Conservation (phyloP, 306 rosid species). For the Medicago lupulina region DNA sequence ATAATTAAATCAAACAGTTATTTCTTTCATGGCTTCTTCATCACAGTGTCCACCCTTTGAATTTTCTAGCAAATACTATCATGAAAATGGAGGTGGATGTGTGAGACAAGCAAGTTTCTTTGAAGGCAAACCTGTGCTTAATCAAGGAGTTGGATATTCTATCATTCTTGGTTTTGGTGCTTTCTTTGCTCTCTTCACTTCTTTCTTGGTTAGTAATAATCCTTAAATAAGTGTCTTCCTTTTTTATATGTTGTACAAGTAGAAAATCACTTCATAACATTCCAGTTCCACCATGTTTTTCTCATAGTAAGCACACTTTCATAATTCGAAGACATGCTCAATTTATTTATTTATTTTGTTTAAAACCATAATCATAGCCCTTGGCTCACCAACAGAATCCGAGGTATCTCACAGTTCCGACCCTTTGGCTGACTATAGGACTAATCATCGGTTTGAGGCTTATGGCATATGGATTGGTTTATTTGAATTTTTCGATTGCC, state of each 20-base stretch:
- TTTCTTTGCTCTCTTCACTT: conserved; percentile 89
- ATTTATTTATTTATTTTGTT: conserved; percentile 2
- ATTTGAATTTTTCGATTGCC: background rate
- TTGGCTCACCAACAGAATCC: too few relatives aligned
- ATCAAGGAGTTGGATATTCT: conserved; percentile 84
- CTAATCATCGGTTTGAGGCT: background rate
- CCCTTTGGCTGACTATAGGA: background rate
- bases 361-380: too few relatives aligned
- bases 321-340: background rate
- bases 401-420: too few relatives aligned
- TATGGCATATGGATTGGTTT: background rate
- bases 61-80: conserved; percentile 72
- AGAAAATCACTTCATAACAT: conserved; percentile 3
- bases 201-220: conserved; percentile 66
- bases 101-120: conserved; percentile 89
- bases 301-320: background rate
- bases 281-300: too few relatives aligned
- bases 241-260: background rate
- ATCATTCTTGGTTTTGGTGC: conserved; percentile 94
- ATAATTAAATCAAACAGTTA: background rate
- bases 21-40: conserved; percentile 51
- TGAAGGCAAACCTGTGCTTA: conserved; percentile 77
- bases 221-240: conserved; percentile 1
- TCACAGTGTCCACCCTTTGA: conserved; percentile 78
- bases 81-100: conserved; percentile 61